Evolutionary conservation across 352 stramenopile species (phyloP).

Genomic region (Phytophthora sojae): DNA sequence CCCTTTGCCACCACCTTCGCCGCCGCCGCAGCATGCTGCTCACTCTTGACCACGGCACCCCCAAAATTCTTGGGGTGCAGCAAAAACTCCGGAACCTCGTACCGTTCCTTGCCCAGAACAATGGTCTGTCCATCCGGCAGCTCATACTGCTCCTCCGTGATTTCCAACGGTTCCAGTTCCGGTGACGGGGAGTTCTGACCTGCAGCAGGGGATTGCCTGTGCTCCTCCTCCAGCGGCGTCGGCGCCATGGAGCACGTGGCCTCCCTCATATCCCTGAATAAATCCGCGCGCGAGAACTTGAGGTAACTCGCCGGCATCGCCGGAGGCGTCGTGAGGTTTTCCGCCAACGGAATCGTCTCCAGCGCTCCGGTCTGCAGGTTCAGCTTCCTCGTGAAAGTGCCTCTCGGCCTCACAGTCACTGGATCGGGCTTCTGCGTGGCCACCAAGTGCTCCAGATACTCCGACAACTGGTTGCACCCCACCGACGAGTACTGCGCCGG

Average conservation of each 20-base stretch:
- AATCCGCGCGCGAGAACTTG: constrained; percentile 71
- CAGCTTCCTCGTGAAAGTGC: constrained; percentile 66
- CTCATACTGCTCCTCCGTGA: constrained; percentile 66
- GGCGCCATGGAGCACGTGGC: constrained; percentile 54
- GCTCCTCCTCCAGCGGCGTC: constrained; percentile 57
- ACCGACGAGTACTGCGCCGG: constrained; percentile 80
- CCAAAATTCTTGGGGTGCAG: constrained; percentile 73
- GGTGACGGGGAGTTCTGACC: constrained; percentile 26
- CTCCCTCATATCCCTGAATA: constrained; percentile 86
- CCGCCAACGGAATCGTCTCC: constrained; percentile 57
- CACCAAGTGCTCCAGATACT: constrained; percentile 81
- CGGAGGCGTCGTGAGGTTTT: constrained; percentile 48
- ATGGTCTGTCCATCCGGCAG: constrained; percentile 81
- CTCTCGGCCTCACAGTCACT: constrained; percentile 62
- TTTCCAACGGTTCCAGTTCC: constrained; percentile 25
- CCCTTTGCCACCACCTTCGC: constrained; percentile 67
- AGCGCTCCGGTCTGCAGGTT: constrained; percentile 62
- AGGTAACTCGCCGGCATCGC: constrained; percentile 75
- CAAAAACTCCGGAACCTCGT: constrained; percentile 78
- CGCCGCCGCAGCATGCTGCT: constrained; percentile 55
- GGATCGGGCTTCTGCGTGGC: constrained; percentile 37
- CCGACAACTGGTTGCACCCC: constrained; percentile 74
- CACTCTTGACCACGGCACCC: constrained; percentile 50
- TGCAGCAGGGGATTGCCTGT: constrained; percentile 31
- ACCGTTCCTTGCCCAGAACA: constrained; percentile 72